A percentile compares a stretch with the other conserved stretches of the same genome.
These are phyloP conservation scores for Hymenoscyphus fructigenus DNA, from an alignment of 2,329 filamentous ascomycete species.

Conservation along the genomic window DNA sequence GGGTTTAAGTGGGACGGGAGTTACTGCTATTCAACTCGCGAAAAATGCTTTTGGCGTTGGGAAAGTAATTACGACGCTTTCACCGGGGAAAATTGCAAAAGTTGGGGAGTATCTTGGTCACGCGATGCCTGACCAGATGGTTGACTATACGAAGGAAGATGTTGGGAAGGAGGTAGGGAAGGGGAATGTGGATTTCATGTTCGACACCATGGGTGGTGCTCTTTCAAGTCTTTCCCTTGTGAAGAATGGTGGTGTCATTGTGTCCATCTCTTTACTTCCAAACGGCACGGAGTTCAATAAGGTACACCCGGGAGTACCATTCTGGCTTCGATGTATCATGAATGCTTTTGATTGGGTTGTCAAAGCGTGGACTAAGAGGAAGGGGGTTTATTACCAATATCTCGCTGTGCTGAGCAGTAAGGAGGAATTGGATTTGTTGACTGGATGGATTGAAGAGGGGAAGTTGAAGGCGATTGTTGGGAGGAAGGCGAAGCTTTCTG, in stretches of 20 bases:
- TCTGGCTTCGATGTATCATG: constrained; percentile 28
- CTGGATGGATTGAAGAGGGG: constrained; percentile 32
- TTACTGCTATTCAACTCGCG: constrained; percentile 44
- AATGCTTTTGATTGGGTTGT: constrained; percentile 35
- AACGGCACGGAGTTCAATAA: constrained; percentile 38
- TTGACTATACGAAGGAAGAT: constrained; percentile 42
- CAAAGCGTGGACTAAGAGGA: constrained; percentile 22
- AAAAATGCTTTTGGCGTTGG: constrained; percentile 45
- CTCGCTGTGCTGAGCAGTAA: constrained; percentile 38
- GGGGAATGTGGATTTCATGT: constrained; percentile 43
- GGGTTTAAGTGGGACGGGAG: constrained; percentile 41
- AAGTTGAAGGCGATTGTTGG: constrained; percentile 40
- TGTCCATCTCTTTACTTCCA: constrained; percentile 40
- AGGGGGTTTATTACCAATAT: constrained; percentile 27
- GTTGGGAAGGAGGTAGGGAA: constrained; percentile 35
- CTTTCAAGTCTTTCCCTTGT: constrained; percentile 40
- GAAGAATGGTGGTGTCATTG: constrained; percentile 38
- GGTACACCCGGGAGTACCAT: constrained; percentile 30
- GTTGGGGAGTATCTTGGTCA: constrained; percentile 41
- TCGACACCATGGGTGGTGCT: constrained; percentile 42
- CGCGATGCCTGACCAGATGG: constrained; percentile 41
- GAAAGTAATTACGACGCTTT: constrained; percentile 47
- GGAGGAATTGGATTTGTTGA: constrained; percentile 37
- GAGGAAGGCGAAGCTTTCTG: constrained; percentile 34
- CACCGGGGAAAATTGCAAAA: constrained; percentile 42